Percentiles rank a stretch among this genome's conserved stretches.
phyloP scores from a whole-genome alignment of 495 filamentous ascomycete genomes.

The Tuber brumale region DNA sequence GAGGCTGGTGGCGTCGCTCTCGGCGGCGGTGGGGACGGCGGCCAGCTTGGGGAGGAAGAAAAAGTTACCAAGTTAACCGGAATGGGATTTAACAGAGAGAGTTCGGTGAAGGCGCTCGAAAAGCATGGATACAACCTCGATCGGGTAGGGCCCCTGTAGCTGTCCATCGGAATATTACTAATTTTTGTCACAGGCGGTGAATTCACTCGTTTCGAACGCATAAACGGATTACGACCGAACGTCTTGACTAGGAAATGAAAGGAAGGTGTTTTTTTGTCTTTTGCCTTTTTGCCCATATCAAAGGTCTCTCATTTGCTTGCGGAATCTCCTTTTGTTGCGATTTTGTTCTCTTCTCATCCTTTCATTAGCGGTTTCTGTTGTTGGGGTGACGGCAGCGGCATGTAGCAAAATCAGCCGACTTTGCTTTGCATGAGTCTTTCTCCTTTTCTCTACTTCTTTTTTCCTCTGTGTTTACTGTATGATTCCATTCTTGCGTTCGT shows the following conservation, averaged over 20 bases:
- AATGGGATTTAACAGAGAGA: slow-evolving; percentile 79
- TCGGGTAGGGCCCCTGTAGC: slow-evolving; percentile 53
- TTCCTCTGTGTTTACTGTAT: background rate
- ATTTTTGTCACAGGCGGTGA: background rate
- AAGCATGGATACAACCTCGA: slow-evolving; percentile 94
- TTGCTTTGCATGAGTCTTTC: background rate
- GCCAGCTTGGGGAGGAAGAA: slow-evolving; percentile 73
- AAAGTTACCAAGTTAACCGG: slow-evolving; percentile 82
- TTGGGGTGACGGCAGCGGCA: background rate
- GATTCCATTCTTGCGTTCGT: slow-evolving; percentile 1
- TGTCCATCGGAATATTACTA: background rate
- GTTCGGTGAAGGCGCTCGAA: slow-evolving; percentile 78
- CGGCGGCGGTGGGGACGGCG: slow-evolving; percentile 64
- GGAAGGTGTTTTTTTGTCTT: background rate
- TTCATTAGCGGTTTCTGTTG: background rate
- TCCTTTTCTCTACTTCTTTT: background rate
- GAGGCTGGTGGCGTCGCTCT: slow-evolving; percentile 44
- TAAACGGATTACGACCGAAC: background rate
- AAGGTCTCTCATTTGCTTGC: background rate
- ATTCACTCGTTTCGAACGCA: background rate
- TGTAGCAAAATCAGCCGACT: background rate
- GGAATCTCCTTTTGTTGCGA: background rate
- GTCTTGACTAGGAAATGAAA: background rate
- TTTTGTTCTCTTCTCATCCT: background rate
- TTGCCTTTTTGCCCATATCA: slow-evolving; percentile 1